phyloP scores from a whole-genome alignment of 305 asterid genomes.

The Plantago coronopus region DNA sequence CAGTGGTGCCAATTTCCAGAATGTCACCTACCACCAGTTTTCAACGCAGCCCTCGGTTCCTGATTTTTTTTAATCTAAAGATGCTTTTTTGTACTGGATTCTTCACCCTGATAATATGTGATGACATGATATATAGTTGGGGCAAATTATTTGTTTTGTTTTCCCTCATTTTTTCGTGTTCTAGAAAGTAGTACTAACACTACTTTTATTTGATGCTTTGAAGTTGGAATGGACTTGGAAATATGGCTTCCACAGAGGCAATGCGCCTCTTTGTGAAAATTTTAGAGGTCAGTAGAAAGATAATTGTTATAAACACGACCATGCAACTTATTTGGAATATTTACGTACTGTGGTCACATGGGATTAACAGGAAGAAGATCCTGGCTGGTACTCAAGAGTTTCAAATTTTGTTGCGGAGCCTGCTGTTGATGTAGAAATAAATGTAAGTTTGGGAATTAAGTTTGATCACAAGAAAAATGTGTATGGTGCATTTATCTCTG shows the following conservation, averaged over 20 bases:
- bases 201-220: constrained; percentile 26
- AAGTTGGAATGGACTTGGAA: constrained; percentile 93
- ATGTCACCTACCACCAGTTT: too few species aligned
- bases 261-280: constrained; percentile 95
- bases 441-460: constrained; percentile 48
- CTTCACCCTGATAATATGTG: neutral
- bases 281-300: constrained; percentile 59
- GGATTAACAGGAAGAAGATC: constrained; percentile 41
- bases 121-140: neutral
- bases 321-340: constrained; percentile 1
- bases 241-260: constrained; percentile 86
- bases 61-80: too few species aligned
- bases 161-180: neutral
- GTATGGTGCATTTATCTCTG: too few species aligned
- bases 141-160: neutral
- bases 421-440: constrained; percentile 57
- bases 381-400: constrained; percentile 87
- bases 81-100: neutral
- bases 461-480: too few species aligned
- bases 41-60: neutral
- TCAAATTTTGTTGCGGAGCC: constrained; percentile 63
- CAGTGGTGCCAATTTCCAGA: neutral
- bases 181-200: constrained; percentile 15
- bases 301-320: constrained; percentile 18
- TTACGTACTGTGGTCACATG: neutral